A percentile compares a stretch with the other conserved stretches of the same genome.
phyloP scores from a whole-genome alignment of 805 yeast genomes.

The Candida glaebosa region DNA sequence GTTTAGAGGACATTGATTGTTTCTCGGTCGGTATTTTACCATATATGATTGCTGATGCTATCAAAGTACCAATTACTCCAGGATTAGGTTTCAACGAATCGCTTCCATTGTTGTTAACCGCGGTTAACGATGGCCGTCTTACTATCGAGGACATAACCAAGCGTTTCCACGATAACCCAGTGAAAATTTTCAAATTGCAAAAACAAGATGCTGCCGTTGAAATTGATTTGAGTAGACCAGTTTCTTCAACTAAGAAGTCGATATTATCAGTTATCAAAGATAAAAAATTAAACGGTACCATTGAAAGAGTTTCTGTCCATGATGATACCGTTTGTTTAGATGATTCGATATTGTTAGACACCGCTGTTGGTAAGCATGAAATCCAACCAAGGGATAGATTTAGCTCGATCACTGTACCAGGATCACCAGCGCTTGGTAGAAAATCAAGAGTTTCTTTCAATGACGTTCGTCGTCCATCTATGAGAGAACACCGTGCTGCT shows the following conservation, averaged over 20 bases:
- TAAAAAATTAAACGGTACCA: constrained; percentile 65
- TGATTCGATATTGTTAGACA: constrained; percentile 61
- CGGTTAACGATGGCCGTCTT: constrained; percentile 70
- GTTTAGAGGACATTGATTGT: constrained; percentile 70
- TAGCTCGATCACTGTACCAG: constrained; percentile 33
- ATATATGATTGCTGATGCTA: constrained; percentile 61
- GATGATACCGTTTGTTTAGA: constrained; percentile 82
- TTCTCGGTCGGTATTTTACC: constrained; percentile 85
- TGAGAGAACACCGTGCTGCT: constrained; percentile 33
- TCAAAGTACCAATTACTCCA: constrained; percentile 57
- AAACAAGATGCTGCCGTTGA: constrained; percentile 79
- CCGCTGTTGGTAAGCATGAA: constrained; percentile 60
- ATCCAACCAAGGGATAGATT: constrained; percentile 45
- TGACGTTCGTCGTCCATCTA: constrained; percentile 34
- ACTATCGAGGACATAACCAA: constrained; percentile 67
- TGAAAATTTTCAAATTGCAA: constrained; percentile 76
- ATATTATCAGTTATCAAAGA: constrained; percentile 14
- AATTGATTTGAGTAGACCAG: constrained; percentile 72
- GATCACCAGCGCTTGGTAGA: constrained; percentile 38
- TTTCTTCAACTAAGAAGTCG: constrained; percentile 35
- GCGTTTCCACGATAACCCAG: constrained; percentile 79
- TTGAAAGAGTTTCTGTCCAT: constrained; percentile 81
- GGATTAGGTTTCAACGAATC: constrained; percentile 81
- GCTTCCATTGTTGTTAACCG: constrained; percentile 76
- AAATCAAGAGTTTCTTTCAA: constrained; percentile 35